Base-by-base conservation (phyloP, 129 eudicot genomes). In the Flaveria ramosissima region DNA sequence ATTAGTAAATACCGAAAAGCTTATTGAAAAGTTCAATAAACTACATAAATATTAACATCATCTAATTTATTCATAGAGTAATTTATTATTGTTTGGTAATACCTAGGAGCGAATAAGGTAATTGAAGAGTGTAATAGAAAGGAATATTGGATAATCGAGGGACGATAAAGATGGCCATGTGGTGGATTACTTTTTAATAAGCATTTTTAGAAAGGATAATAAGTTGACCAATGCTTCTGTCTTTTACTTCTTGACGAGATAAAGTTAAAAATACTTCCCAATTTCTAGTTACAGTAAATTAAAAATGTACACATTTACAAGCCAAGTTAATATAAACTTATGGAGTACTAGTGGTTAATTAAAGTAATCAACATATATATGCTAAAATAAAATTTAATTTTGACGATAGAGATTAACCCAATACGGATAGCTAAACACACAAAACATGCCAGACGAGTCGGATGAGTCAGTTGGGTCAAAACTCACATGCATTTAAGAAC, bases 141-240 rank as follows among this genome's bases (percentile, higher is more conserved):
- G 63, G 77, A 79, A 79, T 71, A 79, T 60, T 71, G 66, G 77
- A 64, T 71, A 23, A 79, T 60, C 83, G 72, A 79, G 83, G 82
- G 57, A 4, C 50, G 75, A 77, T 75, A 62, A 62, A 19, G 73
- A 76, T 50, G 55, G 56, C 53, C 74, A 77, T 67, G 80, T 77
- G 74, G 27, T 32, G 60, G 53, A 61, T 26, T 45, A 26, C 69
- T 71, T 77, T 77, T 77, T 36, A 4, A 10, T 78, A 71, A 60
- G 71, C 73, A 78, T 70, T 60, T 78, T 78, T 78, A 30, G 65
- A 77, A 59, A 78, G 20, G 59, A 43, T 69, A 52, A 78, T 59
- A 78, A 69, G 76, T 70, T 70, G 82, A 78, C 77, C 71, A 46
- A 43, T 50, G 71, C 39, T 30, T 17, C 53, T 71, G 82, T 78